Conservation (phyloP, 331 rosid species). For the Telfairia occidentalis region DNA sequence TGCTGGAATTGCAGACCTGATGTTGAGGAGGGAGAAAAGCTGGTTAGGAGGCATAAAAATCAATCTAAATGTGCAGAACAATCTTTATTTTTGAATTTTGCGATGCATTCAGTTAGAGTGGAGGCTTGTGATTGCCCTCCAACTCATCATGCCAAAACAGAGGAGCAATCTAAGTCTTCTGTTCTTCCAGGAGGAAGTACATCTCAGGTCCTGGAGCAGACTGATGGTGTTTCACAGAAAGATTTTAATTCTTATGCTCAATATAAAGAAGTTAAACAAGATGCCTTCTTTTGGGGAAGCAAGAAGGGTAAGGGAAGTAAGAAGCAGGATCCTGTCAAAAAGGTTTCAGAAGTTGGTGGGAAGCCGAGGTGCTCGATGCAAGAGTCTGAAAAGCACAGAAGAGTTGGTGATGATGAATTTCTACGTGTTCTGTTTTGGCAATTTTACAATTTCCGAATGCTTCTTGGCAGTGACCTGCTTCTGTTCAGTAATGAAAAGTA, state of each 20-base stretch:
- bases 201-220: conserved; percentile 45
- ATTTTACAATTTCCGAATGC: conserved; percentile 96
- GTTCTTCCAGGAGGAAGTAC: conserved; percentile 62
- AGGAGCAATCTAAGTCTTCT: conserved; percentile 46
- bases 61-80: conserved; percentile 81
- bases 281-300: conserved; percentile 42
- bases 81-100: conserved; percentile 80
- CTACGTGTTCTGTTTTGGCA: conserved; percentile 86
- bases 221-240: conserved; percentile 35
- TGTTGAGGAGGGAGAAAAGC: conserved; percentile 86
- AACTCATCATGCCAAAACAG: conserved; percentile 44
- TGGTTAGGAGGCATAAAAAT: conserved; percentile 67
- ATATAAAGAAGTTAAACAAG: conserved; percentile 43
- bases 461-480: conserved; percentile 84
- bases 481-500: conserved; percentile 88
- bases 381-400: conserved; percentile 79
- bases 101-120: conserved; percentile 94
- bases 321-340: conserved; percentile 42
- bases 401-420: conserved; percentile 56
- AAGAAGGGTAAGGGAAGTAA: conserved; percentile 56
- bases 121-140: conserved; percentile 99
- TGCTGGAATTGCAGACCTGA: conserved; percentile 56
- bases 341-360: conserved; percentile 73
- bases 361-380: conserved; percentile 52
- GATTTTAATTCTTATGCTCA: conserved; percentile 41